A percentile compares a stretch with the other conserved stretches of the same genome.
Conservation (phyloP, 768 basidiomycete genomes). For the Terana coerulea region DNA sequence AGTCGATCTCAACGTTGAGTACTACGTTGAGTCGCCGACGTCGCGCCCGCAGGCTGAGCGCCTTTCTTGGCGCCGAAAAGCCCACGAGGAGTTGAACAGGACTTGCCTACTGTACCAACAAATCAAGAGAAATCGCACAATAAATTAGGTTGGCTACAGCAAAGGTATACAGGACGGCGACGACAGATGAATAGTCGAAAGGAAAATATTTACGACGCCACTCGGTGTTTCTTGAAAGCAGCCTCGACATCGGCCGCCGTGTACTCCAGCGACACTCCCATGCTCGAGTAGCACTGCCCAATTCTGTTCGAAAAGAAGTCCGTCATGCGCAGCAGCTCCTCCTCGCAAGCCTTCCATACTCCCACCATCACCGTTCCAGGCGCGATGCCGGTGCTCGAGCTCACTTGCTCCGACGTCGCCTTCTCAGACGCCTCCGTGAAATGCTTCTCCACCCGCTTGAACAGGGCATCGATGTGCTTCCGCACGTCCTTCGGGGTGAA, state of each 20-base stretch:
- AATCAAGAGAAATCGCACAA: background rate
- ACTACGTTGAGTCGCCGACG: background rate
- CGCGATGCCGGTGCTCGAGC: conserved; percentile 45
- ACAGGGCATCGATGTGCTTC: conserved; percentile 81
- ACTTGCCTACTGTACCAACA: background rate
- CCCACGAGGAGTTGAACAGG: background rate
- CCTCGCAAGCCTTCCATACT: conserved; percentile 91
- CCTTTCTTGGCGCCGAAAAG: background rate
- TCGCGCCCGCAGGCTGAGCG: background rate
- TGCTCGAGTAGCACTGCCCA: conserved; percentile 74
- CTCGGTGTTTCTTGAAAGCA: conserved; percentile 67
- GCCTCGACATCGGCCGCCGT: conserved; percentile 68
- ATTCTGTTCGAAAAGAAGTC: conserved; percentile 67
- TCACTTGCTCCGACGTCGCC: conserved; percentile 47
- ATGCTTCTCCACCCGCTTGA: conserved; percentile 94
- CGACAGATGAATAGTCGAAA: background rate
- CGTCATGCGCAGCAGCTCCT: conserved; percentile 72
- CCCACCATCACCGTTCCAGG: conserved; percentile 68
- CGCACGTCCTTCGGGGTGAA: conserved; percentile 85
- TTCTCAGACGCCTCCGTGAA: conserved; percentile 82
- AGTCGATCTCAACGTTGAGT: too few species aligned
- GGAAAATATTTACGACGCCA: conserved; percentile 18
- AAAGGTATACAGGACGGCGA: background rate
- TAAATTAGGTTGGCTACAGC: background rate
- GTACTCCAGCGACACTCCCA: conserved; percentile 72